Evolutionary conservation across 73 alveolate species (phyloP).

Genomic region (Effrenium voratum): DNA sequence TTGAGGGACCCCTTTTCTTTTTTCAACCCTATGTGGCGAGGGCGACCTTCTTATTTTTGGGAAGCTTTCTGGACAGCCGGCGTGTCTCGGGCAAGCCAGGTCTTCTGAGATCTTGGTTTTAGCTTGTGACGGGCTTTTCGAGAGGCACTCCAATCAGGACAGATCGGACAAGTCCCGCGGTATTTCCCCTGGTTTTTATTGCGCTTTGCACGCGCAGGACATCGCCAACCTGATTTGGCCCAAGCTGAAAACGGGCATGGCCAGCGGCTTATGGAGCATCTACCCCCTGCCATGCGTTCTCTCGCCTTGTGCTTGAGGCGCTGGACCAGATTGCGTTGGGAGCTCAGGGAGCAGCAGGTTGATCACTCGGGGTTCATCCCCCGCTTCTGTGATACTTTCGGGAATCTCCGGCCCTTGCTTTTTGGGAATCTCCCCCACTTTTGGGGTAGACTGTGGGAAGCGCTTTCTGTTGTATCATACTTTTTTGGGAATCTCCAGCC

Average conservation of each 20-base stretch:
- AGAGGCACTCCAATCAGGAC: constrained; percentile 87
- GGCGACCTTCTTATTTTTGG: too few species aligned
- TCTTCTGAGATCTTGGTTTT: constrained; percentile 41
- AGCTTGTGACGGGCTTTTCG: constrained; percentile 87
- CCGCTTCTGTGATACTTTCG: too few species aligned
- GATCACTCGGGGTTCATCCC: too few species aligned
- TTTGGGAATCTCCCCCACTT: too few species aligned
- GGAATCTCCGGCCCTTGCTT: too few species aligned
- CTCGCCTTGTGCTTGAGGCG: neutral
- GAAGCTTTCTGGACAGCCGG: too few species aligned
- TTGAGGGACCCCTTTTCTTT: too few species aligned
- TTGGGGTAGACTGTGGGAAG: too few species aligned
- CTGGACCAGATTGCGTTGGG: constrained; percentile 44
- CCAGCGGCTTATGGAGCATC: neutral
- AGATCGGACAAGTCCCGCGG: neutral
- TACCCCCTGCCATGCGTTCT: neutral
- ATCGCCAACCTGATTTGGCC: constrained; percentile 86
- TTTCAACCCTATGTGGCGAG: too few species aligned
- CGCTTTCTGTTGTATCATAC: too few species aligned
- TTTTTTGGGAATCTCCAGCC: too few species aligned
- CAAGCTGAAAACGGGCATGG: constrained; percentile 25
- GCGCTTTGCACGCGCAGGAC: neutral
- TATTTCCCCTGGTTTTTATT: neutral
- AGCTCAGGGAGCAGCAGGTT: neutral
- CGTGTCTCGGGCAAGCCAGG: too few species aligned